Evolutionary conservation across 208 protist species (phyloP).

Genomic region (Trypanosoma scelopori): DNA sequence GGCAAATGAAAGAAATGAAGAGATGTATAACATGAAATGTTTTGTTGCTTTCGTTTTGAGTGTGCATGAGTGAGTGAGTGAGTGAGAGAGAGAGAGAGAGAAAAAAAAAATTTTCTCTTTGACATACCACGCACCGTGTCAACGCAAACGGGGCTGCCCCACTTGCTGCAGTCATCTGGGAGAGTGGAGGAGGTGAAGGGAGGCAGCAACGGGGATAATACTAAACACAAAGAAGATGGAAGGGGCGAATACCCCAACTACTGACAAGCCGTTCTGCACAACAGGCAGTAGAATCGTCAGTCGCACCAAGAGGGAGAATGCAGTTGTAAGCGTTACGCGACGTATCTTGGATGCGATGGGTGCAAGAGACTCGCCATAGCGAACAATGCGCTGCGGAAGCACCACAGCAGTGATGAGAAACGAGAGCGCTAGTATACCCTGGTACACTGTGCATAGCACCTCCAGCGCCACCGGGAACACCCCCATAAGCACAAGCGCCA

Average conservation of each 20-base stretch:
- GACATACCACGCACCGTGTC: too few species aligned
- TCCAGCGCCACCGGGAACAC: slow-evolving; percentile 8
- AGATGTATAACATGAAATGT: slow-evolving; percentile 1
- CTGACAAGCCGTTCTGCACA: slow-evolving; percentile 4
- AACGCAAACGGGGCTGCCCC: background rate
- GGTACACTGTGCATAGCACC: background rate
- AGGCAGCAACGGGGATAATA: slow-evolving; percentile 8
- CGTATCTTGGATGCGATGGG: slow-evolving; percentile 6
- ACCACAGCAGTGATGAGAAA: slow-evolving; percentile 2
- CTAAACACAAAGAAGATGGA: slow-evolving; percentile 13
- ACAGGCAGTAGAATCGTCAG: slow-evolving; percentile 3
- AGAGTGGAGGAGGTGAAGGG: slow-evolving; percentile 13
- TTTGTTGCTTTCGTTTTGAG: background rate
- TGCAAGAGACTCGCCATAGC: slow-evolving; percentile 8
- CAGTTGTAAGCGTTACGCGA: slow-evolving; percentile 8
- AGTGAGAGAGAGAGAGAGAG: too few species aligned
- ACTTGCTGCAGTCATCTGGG: background rate
- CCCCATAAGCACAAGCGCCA: background rate
- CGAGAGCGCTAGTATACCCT: background rate
- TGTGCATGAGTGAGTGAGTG: too few species aligned
- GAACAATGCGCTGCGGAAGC: background rate
- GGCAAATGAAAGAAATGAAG: background rate
- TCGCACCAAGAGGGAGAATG: slow-evolving; percentile 1
- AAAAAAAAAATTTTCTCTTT: too few species aligned
- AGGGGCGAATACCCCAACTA: slow-evolving; percentile 2